Evolutionary conservation across 2,329 filamentous ascomycete genomes (phyloP), one percentile per base, ranked within the genome.

Genomic region (Didymella segeticola): DNA sequence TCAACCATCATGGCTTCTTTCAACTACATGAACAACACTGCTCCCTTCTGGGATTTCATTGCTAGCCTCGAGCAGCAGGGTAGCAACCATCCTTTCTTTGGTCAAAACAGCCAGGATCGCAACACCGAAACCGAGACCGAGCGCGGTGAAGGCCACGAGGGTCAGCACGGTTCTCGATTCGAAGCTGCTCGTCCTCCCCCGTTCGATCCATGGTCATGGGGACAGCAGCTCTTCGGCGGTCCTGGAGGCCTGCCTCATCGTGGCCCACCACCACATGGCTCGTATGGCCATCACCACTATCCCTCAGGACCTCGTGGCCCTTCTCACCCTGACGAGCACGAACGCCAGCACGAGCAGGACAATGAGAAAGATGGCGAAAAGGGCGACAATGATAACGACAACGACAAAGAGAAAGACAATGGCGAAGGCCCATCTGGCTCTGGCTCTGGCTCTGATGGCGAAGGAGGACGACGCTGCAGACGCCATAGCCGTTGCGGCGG

Each of bases 11-110:
- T 84, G 82, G 78, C 82, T 66, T 80, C 80, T 60, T 47, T 51
- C 48, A 72, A 83, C 55, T 76, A 78, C 53, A 80, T 82, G 66
- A 78, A 82, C 73, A 83, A 83, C 53, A 77, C 77, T 4, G 76
- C 78, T 62, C 79, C 81, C 45, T 83, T 85, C 67, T 84, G 83
- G 82, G 81, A 85, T 67, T 82, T 81, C 55, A 62, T 84, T 47
- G 76, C 79, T 46, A 75, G 71, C 56, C 73, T 85, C 11, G 81
- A 84, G 60, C 72, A 78, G 47, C 72, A 77, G 68, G 77, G 74
- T 47, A 55, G 64, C 27, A 68, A 75, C 20, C 77, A 82, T 62
- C 78, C 80, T 22, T 77, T 78, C 69, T 80, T 79, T 57, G 67
- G 69, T 42, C 71, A 70, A 12, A 23, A 11, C 26, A 14, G 15